phyloP scores from a whole-genome alignment of 2,329 filamentous ascomycete genomes.

The Chrysosporium queenslandicum region DNA sequence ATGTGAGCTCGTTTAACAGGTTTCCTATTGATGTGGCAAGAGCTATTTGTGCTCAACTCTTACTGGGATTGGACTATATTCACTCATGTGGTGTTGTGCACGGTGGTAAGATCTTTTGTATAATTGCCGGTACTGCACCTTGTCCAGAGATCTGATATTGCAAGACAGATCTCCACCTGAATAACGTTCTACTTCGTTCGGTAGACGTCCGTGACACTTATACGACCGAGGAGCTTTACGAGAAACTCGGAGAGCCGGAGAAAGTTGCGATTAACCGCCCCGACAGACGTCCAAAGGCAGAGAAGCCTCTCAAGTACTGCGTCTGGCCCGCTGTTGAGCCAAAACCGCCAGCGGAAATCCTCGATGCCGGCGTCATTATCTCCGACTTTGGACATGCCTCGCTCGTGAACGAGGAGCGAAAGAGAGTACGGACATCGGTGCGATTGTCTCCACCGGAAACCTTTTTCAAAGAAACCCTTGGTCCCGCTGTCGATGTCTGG shows the following conservation, averaged over 20 bases:
- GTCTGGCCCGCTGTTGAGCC: too few relatives aligned
- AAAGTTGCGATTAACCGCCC: too few relatives aligned
- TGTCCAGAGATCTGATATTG: background rate
- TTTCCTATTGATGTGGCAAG: constrained; percentile 15
- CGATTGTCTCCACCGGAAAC: constrained; percentile 3
- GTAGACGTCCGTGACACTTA: too few relatives aligned
- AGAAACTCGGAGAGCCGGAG: too few relatives aligned
- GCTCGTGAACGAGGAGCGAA: background rate
- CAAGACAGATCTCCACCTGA: constrained; percentile 2
- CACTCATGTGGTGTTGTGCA: constrained; percentile 15
- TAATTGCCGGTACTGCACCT: too few relatives aligned
- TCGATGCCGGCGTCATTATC: background rate
- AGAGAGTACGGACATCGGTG: background rate
- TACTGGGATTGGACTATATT: constrained; percentile 16
- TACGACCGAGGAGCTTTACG: too few relatives aligned
- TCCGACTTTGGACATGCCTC: background rate
- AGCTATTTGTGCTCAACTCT: constrained; percentile 13
- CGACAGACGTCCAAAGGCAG: too few relatives aligned
- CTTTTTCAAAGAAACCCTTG: constrained; percentile 11
- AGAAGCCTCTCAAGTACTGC: too few relatives aligned
- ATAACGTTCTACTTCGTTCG: too few relatives aligned
- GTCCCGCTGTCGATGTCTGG: constrained; percentile 13
- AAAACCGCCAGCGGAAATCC: too few relatives aligned
- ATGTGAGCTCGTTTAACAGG: background rate
- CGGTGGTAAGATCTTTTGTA: too few relatives aligned